Conservation (phyloP, 768 basidiomycete genomes). For the Mycena galericulata region DNA sequence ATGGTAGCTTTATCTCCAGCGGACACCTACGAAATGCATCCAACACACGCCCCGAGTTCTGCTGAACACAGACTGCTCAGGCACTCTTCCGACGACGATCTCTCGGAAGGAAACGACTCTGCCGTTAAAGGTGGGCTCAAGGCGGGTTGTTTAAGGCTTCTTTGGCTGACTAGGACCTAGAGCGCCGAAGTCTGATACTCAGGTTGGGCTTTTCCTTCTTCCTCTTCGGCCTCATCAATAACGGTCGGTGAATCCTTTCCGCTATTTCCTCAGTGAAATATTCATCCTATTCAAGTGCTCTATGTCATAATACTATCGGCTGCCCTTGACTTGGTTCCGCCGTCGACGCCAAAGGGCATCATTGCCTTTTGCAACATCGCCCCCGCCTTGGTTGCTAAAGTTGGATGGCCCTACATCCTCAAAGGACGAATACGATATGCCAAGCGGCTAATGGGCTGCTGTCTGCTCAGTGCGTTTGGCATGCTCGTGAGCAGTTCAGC, state of each 20-base stretch:
- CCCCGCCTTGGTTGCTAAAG: conserved; percentile 87
- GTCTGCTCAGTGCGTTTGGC: conserved; percentile 78
- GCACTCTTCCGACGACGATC: conserved; percentile 25
- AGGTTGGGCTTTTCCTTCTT: conserved; percentile 80
- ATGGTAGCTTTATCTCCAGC: conserved; percentile 29
- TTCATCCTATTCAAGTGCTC: conserved; percentile 64
- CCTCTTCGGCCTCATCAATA: conserved; percentile 92
- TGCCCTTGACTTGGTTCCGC: conserved; percentile 93
- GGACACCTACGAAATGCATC: conserved; percentile 31
- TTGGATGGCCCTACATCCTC: conserved; percentile 92
- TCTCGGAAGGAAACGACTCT: neutral
- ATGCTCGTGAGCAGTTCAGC: conserved; percentile 95
- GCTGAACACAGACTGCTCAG: conserved; percentile 29
- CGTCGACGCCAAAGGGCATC: conserved; percentile 93
- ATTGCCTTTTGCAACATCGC: conserved; percentile 96
- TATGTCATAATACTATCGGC: conserved; percentile 98
- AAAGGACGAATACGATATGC: conserved; percentile 89
- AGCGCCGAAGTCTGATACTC: conserved; percentile 46
- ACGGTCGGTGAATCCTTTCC: conserved; percentile 61
- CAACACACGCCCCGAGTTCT: conserved; percentile 4
- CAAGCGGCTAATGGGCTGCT: conserved; percentile 80
- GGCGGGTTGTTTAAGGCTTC: neutral
- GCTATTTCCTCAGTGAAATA: neutral
- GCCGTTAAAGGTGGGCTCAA: conserved; percentile 16
- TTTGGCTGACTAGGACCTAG: conserved; percentile 10